Conservation (phyloP, 208 protist species). For the Wallacemonas rigidus region DNA sequence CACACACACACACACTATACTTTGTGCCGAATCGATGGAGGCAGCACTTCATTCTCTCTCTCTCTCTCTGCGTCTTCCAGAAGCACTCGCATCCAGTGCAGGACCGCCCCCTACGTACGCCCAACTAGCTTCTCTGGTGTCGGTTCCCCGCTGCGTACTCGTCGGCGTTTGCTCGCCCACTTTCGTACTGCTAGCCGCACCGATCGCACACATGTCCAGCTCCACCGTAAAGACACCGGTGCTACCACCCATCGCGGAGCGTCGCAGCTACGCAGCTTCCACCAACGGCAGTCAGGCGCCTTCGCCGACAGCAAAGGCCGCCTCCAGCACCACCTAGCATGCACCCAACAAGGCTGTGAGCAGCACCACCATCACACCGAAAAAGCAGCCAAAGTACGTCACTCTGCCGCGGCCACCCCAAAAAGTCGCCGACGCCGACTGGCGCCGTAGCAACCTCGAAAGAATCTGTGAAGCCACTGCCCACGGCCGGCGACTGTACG, state of each 20-base stretch:
- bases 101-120: no score
- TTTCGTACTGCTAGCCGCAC: not conserved
- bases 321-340: not conserved
- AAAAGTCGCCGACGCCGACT: not conserved
- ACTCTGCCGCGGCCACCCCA: conserved; percentile 6
- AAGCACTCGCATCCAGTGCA: no score
- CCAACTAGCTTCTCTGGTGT: no score
- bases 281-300: not conserved
- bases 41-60: no score
- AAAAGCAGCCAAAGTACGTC: conserved; percentile 2
- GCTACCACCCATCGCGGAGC: not conserved
- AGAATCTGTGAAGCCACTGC: not conserved
- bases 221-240: not conserved
- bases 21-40: no score
- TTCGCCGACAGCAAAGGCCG: not conserved
- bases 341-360: not conserved
- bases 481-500: not conserved
- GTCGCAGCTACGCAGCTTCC: not conserved
- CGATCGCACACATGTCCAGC: not conserved
- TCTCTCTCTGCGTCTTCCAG: no score
- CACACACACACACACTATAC: no score
- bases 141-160: not conserved
- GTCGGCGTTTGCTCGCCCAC: not conserved
- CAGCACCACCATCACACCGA: not conserved
- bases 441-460: not conserved